A percentile compares a stretch with the other conserved stretches of the same genome.
These are phyloP conservation scores for Astrothelium macrocarpum DNA, from an alignment of 495 filamentous ascomycete species.

Conservation along the genomic window DNA sequence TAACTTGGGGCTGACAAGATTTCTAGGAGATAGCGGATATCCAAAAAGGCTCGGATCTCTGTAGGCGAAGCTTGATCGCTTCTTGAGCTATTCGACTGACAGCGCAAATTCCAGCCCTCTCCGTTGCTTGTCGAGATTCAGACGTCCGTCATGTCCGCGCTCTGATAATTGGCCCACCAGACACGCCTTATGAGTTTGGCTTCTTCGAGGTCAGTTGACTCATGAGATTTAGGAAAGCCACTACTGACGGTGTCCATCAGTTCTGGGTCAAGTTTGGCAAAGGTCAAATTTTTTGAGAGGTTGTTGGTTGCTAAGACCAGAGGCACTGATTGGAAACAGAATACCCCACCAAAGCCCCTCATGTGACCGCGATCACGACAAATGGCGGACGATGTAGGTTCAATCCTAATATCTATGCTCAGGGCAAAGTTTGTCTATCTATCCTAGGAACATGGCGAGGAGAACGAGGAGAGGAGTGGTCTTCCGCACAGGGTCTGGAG, in stretches of 20 bases:
- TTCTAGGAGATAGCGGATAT: slow-evolving; percentile 71
- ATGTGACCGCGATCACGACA: slow-evolving; percentile 68
- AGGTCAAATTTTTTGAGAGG: slow-evolving; percentile 35
- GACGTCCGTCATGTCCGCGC: slow-evolving; percentile 85
- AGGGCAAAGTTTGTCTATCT: slow-evolving; percentile 88
- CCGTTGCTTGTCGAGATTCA: slow-evolving; percentile 73
- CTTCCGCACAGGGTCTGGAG: slow-evolving; percentile 87
- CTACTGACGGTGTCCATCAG: slow-evolving; percentile 30
- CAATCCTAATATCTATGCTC: slow-evolving; percentile 93
- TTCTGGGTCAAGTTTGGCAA: slow-evolving; percentile 58
- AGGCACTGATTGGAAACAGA: slow-evolving; percentile 42
- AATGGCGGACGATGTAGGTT: slow-evolving; percentile 81
- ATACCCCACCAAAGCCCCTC: slow-evolving; percentile 76
- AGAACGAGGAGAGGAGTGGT: slow-evolving; percentile 86
- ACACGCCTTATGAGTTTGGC: slow-evolving; percentile 92
- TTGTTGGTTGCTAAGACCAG: slow-evolving; percentile 24
- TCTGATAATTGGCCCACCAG: slow-evolving; percentile 84
- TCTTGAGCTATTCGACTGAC: not conserved
- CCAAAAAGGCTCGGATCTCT: slow-evolving; percentile 70
- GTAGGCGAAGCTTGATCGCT: slow-evolving; percentile 40
- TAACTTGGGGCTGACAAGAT: not conserved
- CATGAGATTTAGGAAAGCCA: slow-evolving; percentile 14
- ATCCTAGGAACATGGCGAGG: slow-evolving; percentile 79
- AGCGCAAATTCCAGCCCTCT: slow-evolving; percentile 50
- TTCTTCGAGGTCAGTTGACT: slow-evolving; percentile 71